These are phyloP conservation scores for Quambalaria eucalypti DNA, from an alignment of 1,284 basidiomycete species.

Conservation along the genomic window DNA sequence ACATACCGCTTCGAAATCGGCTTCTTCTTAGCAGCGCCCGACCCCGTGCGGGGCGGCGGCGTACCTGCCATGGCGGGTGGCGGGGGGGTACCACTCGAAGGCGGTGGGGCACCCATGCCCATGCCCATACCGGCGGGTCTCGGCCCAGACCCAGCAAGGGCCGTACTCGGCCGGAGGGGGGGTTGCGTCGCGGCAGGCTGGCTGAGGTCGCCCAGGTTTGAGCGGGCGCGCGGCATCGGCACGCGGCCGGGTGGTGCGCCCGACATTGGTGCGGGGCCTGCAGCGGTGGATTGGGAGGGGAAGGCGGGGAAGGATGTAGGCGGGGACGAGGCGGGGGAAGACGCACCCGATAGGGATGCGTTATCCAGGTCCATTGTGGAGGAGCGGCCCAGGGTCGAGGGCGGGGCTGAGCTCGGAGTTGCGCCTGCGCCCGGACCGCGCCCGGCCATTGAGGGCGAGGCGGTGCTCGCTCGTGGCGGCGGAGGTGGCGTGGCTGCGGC, in stretches of 20 bases:
- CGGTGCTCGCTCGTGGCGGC: constrained; percentile 33
- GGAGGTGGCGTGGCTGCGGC: constrained; percentile 24
- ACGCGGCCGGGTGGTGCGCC: constrained; percentile 10
- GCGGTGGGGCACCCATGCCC: constrained; percentile 9
- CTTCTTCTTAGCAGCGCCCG: constrained; percentile 35
- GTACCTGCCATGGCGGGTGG: constrained; percentile 10
- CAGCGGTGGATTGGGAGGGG: constrained; percentile 14
- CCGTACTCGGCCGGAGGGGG: constrained; percentile 8
- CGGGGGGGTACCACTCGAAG: constrained; percentile 13
- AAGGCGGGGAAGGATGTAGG: constrained; percentile 24
- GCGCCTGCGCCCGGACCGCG: constrained; percentile 10
- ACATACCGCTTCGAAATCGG: constrained; percentile 44
- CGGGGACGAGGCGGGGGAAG: constrained; percentile 15
- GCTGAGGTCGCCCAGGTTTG: constrained; percentile 32
- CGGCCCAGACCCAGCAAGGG: no score
- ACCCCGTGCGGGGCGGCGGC: constrained; percentile 6
- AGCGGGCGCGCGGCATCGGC: constrained; percentile 16
- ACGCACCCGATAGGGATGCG: no score
- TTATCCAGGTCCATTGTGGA: no score
- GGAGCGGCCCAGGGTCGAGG: no score
- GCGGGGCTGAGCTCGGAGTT: neutral
- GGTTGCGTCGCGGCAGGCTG: constrained; percentile 33
- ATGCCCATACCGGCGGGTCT: constrained; percentile 3
- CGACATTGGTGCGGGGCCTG: constrained; percentile 4
- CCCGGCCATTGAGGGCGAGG: constrained; percentile 28